Evolutionary conservation across 495 filamentous ascomycete genomes (phyloP), one percentile per base, ranked within the genome.

Genomic region (Extremus antarcticus): DNA sequence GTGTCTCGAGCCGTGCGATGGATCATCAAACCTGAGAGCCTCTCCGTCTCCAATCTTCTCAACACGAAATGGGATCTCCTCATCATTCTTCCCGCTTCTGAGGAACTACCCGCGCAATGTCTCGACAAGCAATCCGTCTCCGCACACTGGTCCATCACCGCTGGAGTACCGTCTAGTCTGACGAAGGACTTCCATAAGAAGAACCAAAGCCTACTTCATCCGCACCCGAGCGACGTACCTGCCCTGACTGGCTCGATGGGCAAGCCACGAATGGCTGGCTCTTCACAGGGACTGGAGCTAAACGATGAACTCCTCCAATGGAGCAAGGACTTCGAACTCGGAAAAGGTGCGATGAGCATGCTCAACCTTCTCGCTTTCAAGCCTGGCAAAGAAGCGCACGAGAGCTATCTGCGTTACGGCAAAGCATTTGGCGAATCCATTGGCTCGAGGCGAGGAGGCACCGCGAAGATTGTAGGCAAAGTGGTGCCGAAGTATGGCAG

Each of bases 351-450:
- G 0, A 78, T 84, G 2, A 79, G 77, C 1, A 85, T 84, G 82
- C 67, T 85, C n/a, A 86, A 85, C 53, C 68, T 85, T n/a, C 71
- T 86, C 7, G 73, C 80, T 53, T 85, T 86, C 65, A 68, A 73
- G 20, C 69, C 71, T 0, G 51, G 45, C 32, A 39, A 55, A 22
- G 71, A 71, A 13, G 73, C 65, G 54, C 80, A 78, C 59, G 67
- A 73, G 48, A 67, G 71, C 39, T 86, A 85, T 61, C 70, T 75
- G 25, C 64, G 73, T 25, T 86, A 84, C 64, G 80, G 81, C 1
- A 65, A 69, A 32, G 78, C 75, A 8, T 86, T 86, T 58, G 67
- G 72, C 4, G 67, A 73, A 21, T 64, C 63, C 0, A 74, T 79
- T 11, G 82, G 81, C 7, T 65, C 69, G 1, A 72, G 64, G 49